Conservation (phyloP, 83 land plant species). For the Thuja plicata region DNA sequence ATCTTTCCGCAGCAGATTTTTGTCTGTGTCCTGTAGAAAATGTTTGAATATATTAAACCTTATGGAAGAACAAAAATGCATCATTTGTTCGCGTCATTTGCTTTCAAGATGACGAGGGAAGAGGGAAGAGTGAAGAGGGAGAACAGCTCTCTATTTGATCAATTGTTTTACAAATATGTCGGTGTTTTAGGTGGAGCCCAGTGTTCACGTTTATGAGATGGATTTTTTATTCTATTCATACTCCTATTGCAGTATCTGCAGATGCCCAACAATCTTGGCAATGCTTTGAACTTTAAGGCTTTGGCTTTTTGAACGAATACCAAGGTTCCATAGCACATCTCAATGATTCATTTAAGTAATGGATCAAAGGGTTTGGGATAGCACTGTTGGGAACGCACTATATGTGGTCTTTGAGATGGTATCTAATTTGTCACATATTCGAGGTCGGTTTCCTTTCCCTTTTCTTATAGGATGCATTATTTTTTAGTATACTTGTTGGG, state of each 20-base stretch:
- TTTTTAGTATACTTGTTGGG: no score
- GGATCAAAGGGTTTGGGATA: slow-evolving; percentile 20
- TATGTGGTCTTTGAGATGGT: slow-evolving; percentile 47
- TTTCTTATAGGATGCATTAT: slow-evolving; percentile 35
- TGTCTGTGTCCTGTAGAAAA: no score
- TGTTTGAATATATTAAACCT: no score
- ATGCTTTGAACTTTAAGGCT: no score
- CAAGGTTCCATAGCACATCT: no score
- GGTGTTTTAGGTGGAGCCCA: no score
- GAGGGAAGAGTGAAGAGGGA: no score
- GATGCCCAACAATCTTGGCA: not conserved
- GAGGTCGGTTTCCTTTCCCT: slow-evolving; percentile 32
- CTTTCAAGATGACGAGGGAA: not conserved
- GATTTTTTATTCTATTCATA: slow-evolving; percentile 6
- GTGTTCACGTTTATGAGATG: not conserved
- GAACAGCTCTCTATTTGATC: not conserved
- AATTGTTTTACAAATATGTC: not conserved
- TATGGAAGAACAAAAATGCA: no score
- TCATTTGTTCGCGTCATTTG: not conserved
- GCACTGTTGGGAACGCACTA: slow-evolving; percentile 24
- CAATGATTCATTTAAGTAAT: no score
- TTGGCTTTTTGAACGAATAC: no score
- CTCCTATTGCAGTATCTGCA: not conserved
- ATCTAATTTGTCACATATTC: slow-evolving; percentile 35
- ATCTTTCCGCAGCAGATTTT: no score